Percentiles rank a stretch among this genome's conserved stretches.
Conservation (phyloP, 2,329 filamentous ascomycete species). For the Nothomitra cinnamomea region DNA sequence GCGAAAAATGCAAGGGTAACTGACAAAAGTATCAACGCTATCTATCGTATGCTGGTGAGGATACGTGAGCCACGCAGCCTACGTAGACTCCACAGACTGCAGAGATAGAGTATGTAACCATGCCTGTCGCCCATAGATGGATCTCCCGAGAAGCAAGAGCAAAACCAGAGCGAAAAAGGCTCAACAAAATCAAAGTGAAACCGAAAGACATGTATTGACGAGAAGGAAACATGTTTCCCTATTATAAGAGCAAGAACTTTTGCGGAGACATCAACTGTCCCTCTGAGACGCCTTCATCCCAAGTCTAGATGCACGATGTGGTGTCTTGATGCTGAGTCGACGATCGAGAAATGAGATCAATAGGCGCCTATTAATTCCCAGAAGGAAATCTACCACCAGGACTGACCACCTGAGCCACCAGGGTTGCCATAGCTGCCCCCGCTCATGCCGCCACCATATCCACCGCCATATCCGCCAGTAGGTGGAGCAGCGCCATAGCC, state of each 20-base stretch:
- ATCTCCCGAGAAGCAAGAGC: constrained; percentile 1
- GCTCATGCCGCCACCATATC: constrained; percentile 26
- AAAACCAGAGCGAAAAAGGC: neutral
- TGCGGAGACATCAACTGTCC: neutral
- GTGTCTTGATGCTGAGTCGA: constrained; percentile 1
- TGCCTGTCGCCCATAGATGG: constrained; percentile 2
- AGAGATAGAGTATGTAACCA: constrained; percentile 4
- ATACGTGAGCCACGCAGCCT: constrained; percentile 1
- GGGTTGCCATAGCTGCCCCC: constrained; percentile 53
- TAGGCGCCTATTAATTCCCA: neutral
- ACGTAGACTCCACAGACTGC: neutral
- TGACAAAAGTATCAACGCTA: constrained; percentile 19
- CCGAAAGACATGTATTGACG: constrained; percentile 2
- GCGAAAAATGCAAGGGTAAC: neutral
- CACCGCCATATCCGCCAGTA: constrained; percentile 24
- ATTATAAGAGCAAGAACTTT: constrained; percentile 3
- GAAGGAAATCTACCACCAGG: constrained; percentile 43
- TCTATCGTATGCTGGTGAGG: constrained; percentile 20
- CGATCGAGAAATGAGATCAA: constrained; percentile 4
- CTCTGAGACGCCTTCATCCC: constrained; percentile 3
- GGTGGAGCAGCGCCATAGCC: constrained; percentile 28
- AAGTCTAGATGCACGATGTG: constrained; percentile 2
- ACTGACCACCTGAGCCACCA: constrained; percentile 43
- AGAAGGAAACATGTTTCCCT: neutral
- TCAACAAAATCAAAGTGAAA: neutral